Conservation (phyloP, 129 eudicot genomes). For the Dittrichia graveolens region DNA sequence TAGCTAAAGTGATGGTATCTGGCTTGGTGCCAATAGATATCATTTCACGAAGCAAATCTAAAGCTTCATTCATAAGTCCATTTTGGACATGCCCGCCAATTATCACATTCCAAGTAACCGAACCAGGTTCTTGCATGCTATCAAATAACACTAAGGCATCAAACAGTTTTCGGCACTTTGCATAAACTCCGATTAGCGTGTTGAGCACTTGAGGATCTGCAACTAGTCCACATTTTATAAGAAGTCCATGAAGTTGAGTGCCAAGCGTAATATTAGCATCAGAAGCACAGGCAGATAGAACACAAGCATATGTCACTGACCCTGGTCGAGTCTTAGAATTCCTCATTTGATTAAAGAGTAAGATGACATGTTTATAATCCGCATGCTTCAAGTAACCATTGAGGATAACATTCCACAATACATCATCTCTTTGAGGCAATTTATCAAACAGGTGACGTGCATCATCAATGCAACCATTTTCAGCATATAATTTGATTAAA, state of each 20-base stretch:
- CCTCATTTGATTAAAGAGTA: constrained; percentile 63
- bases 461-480: constrained; percentile 53
- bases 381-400: constrained; percentile 60
- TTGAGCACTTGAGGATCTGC: constrained; percentile 58
- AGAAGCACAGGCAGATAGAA: constrained; percentile 66
- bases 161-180: constrained; percentile 50
- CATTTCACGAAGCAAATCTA: constrained; percentile 57
- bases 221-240: constrained; percentile 54
- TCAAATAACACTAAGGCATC: constrained; percentile 65
- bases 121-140: constrained; percentile 34
- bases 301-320: constrained; percentile 60
- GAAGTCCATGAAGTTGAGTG: constrained; percentile 63
- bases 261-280: constrained; percentile 45
- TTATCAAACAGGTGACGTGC: constrained; percentile 71
- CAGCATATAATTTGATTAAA: constrained; percentile 66
- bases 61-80: constrained; percentile 58
- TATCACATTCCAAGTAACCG: constrained; percentile 78
- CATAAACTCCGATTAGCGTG: constrained; percentile 64
- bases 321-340: constrained; percentile 46
- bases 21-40: constrained; percentile 58
- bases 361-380: constrained; percentile 40
- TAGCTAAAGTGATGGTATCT: constrained; percentile 66
- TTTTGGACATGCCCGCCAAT: constrained; percentile 81
- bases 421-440: constrained; percentile 71
- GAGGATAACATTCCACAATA: constrained; percentile 83